These are phyloP conservation scores for Cladosporium sp. DNA, from an alignment of 2,329 filamentous ascomycete species.

Conservation along the genomic window DNA sequence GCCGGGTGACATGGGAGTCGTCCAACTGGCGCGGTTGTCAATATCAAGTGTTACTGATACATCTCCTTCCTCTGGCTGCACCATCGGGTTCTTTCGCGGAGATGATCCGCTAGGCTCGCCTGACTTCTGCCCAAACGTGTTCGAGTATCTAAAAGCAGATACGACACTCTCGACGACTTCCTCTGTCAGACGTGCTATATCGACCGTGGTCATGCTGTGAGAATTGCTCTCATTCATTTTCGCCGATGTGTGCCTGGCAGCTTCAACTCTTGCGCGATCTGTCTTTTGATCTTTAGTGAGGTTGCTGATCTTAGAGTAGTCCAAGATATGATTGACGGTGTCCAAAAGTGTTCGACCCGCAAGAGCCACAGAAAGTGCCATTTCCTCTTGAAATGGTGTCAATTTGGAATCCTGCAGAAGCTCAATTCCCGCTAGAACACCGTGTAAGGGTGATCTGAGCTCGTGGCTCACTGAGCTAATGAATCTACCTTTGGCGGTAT, in stretches of 20 bases:
- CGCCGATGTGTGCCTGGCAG: constrained; percentile 12
- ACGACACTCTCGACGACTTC: constrained; percentile 17
- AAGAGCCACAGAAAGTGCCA: constrained; percentile 44
- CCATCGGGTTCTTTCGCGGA: too few relatives aligned
- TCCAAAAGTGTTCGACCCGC: constrained; percentile 49
- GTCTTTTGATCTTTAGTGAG: constrained; percentile 13
- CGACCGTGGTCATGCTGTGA: constrained; percentile 11
- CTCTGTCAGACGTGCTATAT: constrained; percentile 26
- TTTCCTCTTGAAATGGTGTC: constrained; percentile 36
- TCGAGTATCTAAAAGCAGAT: constrained; percentile 5
- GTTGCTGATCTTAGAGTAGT: constrained; percentile 42
- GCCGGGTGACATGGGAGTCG: neutral
- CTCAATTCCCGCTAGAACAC: constrained; percentile 44
- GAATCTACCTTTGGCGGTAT: constrained; percentile 48
- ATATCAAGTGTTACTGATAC: constrained; percentile 16
- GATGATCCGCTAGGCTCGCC: too few relatives aligned
- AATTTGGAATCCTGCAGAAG: constrained; percentile 43
- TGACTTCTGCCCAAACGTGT: neutral
- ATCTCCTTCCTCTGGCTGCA: neutral
- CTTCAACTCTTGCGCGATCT: constrained; percentile 3
- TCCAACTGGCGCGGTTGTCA: constrained; percentile 7
- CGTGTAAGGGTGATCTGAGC: constrained; percentile 45
- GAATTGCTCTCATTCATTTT: constrained; percentile 2
- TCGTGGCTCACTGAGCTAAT: constrained; percentile 50
- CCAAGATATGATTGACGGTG: constrained; percentile 40